Percentiles rank a stretch among this genome's conserved stretches.
Conservation (phyloP, 306 rosid species). For the Quercus robur region DNA sequence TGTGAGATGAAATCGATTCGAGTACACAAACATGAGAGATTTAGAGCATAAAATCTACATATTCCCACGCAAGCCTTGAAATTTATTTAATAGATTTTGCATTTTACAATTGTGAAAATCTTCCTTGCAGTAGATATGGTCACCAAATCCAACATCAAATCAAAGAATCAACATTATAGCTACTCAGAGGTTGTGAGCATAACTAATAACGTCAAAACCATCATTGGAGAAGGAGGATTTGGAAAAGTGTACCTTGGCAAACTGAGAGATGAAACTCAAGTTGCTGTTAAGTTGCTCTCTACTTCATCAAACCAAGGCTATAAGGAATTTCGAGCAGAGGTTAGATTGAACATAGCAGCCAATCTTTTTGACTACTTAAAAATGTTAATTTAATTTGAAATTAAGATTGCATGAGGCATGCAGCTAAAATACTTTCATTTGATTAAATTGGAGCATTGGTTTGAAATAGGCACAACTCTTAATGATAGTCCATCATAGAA, state of each 20-base stretch:
- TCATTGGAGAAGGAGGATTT: constrained; percentile 49
- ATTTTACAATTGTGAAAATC: neutral
- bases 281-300: no score
- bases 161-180: constrained; percentile 16
- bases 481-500: constrained; percentile 19
- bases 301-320: no score
- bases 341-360: neutral
- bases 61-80: neutral
- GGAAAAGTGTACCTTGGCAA: constrained; percentile 35
- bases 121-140: neutral
- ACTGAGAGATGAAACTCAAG: constrained; percentile 8
- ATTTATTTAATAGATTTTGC: neutral
- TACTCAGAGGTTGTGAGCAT: constrained; percentile 26
- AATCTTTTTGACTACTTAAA: no score
- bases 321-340: constrained; percentile 1
- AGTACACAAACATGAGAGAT: neutral
- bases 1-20: neutral
- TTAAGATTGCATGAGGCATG: no score
- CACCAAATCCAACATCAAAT: neutral
- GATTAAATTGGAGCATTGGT: neutral
- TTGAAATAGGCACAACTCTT: neutral
- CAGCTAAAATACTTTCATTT: neutral
- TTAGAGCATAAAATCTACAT: neutral
- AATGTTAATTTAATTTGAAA: no score
- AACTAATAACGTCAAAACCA: constrained; percentile 29